These are phyloP conservation scores for Saturnispora mendoncae DNA, from an alignment of 805 yeast genomes.

Conservation along the genomic window DNA sequence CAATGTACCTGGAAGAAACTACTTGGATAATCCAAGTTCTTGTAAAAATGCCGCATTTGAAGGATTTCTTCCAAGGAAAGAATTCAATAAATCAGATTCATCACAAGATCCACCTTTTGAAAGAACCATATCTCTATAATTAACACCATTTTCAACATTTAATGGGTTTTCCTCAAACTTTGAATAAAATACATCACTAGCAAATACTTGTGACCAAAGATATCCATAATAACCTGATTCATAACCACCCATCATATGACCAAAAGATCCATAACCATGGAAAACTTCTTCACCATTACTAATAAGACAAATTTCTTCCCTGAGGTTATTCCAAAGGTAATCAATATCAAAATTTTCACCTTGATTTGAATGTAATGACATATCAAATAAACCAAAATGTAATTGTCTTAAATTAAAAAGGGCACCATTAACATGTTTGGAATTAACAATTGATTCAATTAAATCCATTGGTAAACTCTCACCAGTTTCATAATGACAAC, in stretches of 20 bases:
- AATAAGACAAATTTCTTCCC: conserved; percentile 54
- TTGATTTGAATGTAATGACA: conserved; percentile 49
- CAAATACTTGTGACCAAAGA: conserved; percentile 78
- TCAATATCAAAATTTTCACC: conserved; percentile 44
- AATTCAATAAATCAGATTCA: conserved; percentile 53
- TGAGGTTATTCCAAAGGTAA: conserved; percentile 54
- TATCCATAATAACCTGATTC: conserved; percentile 85
- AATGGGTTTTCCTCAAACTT: conserved; percentile 62
- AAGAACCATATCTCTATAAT: conserved; percentile 62
- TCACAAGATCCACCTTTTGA: conserved; percentile 69
- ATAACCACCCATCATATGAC: conserved; percentile 78
- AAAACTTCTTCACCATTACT: conserved; percentile 45
- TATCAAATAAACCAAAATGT: conserved; percentile 72
- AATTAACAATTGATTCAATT: conserved; percentile 46
- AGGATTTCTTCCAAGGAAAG: conserved; percentile 70
- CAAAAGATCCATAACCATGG: conserved; percentile 70
- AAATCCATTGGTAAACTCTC: conserved; percentile 49
- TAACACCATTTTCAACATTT: conserved; percentile 49
- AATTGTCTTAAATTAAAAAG: conserved; percentile 64
- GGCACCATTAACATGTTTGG: conserved; percentile 74
- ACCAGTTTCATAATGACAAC: conserved; percentile 54
- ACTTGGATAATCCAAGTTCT: conserved; percentile 47
- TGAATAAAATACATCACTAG: conserved; percentile 71
- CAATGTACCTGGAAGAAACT: too few relatives aligned
- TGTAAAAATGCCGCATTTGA: conserved; percentile 60